Evolutionary conservation across 371 early-diverging fungal species (phyloP), one percentile per base, ranked within the genome.

Genomic region (Mortierella sp.): DNA sequence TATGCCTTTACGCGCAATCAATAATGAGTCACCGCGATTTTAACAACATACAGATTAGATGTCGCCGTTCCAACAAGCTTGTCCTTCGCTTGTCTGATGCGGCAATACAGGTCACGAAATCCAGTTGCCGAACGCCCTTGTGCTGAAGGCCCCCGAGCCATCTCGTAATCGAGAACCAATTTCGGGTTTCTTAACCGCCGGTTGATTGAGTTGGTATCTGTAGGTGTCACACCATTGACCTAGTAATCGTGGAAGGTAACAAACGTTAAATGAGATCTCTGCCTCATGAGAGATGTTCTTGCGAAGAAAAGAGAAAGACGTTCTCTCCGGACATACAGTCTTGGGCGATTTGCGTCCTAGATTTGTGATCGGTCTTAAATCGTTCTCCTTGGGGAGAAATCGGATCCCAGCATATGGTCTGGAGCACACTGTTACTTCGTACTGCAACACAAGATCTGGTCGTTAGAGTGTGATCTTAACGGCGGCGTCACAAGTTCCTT

Each of bases 341-440:
- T 32, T 58, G 4, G 54, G 27, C 1, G 57, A 41, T 19, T 56
- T 55, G 48, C 79, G 64, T 26, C 78, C 72, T 54, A 94, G 75
- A 56, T 93, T 92, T 34, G 82, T 84, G 59, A 94, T 92, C 6
- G 87, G 82, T 8, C 94, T 84, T 19, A 91, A 78, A 3, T 87
- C 89, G 12, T 66, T 43, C 21, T 80, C 84, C 65, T 94, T 94
- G 19, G 94, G 94, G 9, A 94, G 69, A 15, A 94, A 78, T 5
- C 91, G 82, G 14, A 93, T 57, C 34, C 60, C 78, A 15, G 91
- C 86, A 62, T 81, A 85, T 0, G 82, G 81, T 9, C 90, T 55
- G 3, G 51, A 30, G 50, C 78, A 72, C 0, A 21, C 21, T 4
- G 39, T 41, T 15, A 56, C 47, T n/a, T 59, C 66, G 1, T 49